These are phyloP conservation scores for Tagetes erecta DNA, from an alignment of 129 eudicot genomes.

Conservation along the genomic window DNA sequence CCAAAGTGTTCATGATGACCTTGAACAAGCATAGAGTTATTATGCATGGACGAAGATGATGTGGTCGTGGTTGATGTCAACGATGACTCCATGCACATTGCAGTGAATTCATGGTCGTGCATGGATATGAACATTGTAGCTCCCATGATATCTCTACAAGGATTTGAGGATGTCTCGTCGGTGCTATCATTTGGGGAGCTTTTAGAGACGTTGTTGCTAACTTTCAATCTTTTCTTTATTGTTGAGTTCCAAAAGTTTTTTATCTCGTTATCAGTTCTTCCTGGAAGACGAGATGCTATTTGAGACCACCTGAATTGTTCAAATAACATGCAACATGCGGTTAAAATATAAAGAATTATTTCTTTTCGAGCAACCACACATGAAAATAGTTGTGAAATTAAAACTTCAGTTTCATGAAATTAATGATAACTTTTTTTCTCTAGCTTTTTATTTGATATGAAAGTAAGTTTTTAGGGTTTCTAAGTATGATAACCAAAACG, in stretches of 20 bases:
- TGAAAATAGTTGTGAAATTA: neutral
- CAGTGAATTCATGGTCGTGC: conserved; percentile 54
- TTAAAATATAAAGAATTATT: neutral
- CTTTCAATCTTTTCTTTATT: conserved; percentile 69
- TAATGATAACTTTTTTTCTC: too few species aligned
- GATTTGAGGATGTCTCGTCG: conserved; percentile 38
- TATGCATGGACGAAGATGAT: conserved; percentile 55
- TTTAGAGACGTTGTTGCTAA: conserved; percentile 26
- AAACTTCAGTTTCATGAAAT: too few species aligned
- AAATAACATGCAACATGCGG: neutral
- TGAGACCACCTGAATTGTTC: conserved; percentile 66
- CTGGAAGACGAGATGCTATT: conserved; percentile 82
- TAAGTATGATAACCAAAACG: conserved; percentile 13
- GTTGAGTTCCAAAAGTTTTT: conserved; percentile 90
- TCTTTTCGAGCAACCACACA: neutral
- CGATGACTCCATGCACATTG: conserved; percentile 57
- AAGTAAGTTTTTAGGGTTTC: neutral
- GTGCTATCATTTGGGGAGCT: conserved; percentile 54
- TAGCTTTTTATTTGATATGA: too few species aligned
- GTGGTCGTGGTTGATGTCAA: conserved; percentile 45
- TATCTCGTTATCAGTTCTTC: conserved; percentile 87
- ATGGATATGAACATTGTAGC: conserved; percentile 41
- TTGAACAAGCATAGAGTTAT: conserved; percentile 21
- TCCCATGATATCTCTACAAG: conserved; percentile 20
- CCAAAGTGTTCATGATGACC: conserved; percentile 39